phyloP scores from a whole-genome alignment of 2,329 filamentous ascomycete species.

The Aspergillus ruber region DNA sequence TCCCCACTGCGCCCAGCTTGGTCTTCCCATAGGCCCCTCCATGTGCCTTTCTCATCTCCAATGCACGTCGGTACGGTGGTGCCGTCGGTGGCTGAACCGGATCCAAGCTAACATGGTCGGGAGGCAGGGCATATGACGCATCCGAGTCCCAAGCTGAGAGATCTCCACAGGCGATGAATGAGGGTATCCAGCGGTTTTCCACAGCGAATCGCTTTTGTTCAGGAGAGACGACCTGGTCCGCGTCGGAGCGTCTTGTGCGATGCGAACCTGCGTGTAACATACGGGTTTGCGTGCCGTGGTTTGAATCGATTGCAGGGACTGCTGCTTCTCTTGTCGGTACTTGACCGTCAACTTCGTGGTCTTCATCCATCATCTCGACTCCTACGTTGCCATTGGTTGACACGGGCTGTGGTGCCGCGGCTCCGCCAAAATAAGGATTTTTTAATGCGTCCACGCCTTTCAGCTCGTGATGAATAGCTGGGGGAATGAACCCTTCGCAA shows the following conservation, averaged over 20 bases:
- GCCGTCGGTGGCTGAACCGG: constrained; percentile 93
- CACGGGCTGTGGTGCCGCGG: constrained; percentile 20
- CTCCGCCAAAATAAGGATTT: constrained; percentile 37
- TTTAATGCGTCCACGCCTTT: constrained; percentile 36
- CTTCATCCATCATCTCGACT: constrained; percentile 31
- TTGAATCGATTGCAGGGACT: constrained; percentile 4
- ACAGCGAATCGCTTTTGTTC: constrained; percentile 22
- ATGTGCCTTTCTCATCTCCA: constrained; percentile 72
- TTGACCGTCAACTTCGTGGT: constrained; percentile 33
- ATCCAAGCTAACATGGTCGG: constrained; percentile 78
- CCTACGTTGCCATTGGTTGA: constrained; percentile 27
- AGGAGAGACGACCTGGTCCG: constrained; percentile 8
- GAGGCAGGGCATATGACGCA: constrained; percentile 83
- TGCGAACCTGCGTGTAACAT: constrained; percentile 32
- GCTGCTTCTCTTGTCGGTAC: constrained; percentile 1
- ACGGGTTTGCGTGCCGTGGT: constrained; percentile 18
- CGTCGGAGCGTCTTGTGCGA: constrained; percentile 12
- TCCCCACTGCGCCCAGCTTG: constrained; percentile 32
- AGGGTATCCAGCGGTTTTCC: constrained; percentile 74
- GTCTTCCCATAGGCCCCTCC: constrained; percentile 75
- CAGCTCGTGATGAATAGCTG: constrained; percentile 41
- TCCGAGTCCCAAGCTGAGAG: constrained; percentile 92
- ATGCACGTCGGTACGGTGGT: constrained; percentile 83
- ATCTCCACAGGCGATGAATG: constrained; percentile 95
- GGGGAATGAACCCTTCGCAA: constrained; percentile 82